A percentile compares a stretch with the other conserved stretches of the same genome.
Evolutionary conservation across 495 filamentous ascomycete species (phyloP).

Genomic region (Xylaria cubensis): DNA sequence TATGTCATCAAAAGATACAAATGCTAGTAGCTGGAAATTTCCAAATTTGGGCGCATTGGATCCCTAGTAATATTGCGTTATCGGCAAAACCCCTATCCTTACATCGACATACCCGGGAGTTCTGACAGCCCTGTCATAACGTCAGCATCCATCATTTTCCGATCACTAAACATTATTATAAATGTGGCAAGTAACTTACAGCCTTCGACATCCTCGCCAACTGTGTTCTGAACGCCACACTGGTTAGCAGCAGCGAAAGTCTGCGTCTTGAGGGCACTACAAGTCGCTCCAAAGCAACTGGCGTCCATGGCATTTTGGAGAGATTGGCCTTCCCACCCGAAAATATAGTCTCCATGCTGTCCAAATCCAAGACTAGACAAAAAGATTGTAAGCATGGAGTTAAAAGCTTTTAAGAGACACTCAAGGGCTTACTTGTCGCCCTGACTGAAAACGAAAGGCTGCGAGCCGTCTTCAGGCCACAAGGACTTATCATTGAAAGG

Average conservation of each 20-base stretch:
- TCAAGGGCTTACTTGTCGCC: too few relatives aligned
- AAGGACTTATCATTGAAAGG: constrained; percentile 35
- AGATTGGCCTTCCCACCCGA: constrained; percentile 53
- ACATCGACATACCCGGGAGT: constrained; percentile 12
- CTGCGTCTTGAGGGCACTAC: constrained; percentile 45
- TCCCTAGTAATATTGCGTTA: neutral
- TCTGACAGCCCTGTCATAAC: neutral
- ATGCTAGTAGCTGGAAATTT: neutral
- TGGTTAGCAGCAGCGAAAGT: constrained; percentile 39
- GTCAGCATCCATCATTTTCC: neutral
- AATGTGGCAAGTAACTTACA: neutral
- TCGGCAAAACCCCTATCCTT: neutral
- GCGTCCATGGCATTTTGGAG: constrained; percentile 51
- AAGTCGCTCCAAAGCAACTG: constrained; percentile 43
- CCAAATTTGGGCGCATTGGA: neutral
- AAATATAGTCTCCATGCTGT: constrained; percentile 47
- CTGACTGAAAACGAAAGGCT: neutral
- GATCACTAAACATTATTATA: constrained; percentile 8
- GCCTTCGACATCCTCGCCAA: constrained; percentile 1
- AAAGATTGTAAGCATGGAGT: too few relatives aligned
- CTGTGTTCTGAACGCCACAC: constrained; percentile 40
- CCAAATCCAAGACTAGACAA: neutral
- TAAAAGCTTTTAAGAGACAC: too few relatives aligned
- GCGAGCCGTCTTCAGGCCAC: constrained; percentile 32
- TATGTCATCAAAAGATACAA: neutral